phyloP scores from a whole-genome alignment of 768 basidiomycete species.

The Ramaria sp. region DNA sequence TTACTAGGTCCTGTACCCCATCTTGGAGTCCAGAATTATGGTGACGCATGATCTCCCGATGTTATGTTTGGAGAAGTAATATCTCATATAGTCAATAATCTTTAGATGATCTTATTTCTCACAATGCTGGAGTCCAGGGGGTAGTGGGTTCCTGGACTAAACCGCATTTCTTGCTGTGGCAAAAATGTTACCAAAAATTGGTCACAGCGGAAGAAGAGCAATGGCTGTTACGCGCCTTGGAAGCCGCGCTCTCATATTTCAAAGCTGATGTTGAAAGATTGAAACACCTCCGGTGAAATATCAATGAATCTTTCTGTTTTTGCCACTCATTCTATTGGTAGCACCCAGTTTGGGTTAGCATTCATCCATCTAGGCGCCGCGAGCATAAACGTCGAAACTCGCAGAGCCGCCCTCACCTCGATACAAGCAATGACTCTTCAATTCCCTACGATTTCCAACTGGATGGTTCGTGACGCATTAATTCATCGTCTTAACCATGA shows the following conservation, averaged over 20 bases:
- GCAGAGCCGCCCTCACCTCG: conserved; percentile 34
- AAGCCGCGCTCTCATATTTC: conserved; percentile 39
- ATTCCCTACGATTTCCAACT: conserved; percentile 39
- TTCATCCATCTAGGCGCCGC: conserved; percentile 64
- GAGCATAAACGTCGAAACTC: conserved; percentile 39
- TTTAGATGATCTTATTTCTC: background rate
- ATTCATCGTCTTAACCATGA: conserved; percentile 33
- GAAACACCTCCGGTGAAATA: conserved; percentile 42
- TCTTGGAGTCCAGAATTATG: conserved; percentile 19
- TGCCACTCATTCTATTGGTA: conserved; percentile 17
- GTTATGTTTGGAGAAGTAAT: background rate
- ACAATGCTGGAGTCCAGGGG: background rate
- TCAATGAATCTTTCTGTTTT: background rate
- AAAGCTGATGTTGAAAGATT: conserved; percentile 40
- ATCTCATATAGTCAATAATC: background rate
- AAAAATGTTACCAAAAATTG: conserved; percentile 75
- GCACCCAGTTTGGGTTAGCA: conserved; percentile 51
- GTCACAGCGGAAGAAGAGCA: conserved; percentile 47
- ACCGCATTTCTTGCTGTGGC: conserved; percentile 80
- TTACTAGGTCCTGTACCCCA: conserved; percentile 51
- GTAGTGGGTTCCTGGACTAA: conserved; percentile 38
- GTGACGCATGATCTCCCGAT: background rate
- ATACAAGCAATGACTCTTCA: conserved; percentile 29
- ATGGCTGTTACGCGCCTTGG: conserved; percentile 66
- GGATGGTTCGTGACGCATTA: conserved; percentile 53